A percentile compares a stretch with the other conserved stretches of the same genome.
phyloP scores from a whole-genome alignment of 1,284 basidiomycete species.

The Tilletia indica region DNA sequence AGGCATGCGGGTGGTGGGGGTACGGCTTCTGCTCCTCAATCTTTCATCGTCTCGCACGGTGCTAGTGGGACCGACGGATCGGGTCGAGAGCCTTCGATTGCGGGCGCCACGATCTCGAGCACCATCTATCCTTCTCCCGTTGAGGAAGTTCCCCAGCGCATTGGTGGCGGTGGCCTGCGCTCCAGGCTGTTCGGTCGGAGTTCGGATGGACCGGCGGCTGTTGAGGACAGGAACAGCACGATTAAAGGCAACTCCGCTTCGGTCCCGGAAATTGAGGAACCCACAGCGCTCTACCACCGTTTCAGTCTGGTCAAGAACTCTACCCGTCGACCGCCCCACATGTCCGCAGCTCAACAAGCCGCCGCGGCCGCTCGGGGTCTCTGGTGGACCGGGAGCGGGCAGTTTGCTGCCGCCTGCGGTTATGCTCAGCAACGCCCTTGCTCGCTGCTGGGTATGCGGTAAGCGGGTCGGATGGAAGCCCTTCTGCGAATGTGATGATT shows the following conservation, averaged over 20 bases:
- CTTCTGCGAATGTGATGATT: slow-evolving; percentile 53
- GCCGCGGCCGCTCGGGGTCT: slow-evolving; percentile 27
- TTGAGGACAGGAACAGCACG: not conserved
- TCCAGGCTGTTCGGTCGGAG: not conserved
- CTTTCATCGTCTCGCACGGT: too few species aligned
- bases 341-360: slow-evolving; percentile 21
- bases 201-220: not conserved
- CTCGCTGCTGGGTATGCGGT: slow-evolving; percentile 48
- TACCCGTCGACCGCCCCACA: slow-evolving; percentile 32
- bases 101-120: too few species aligned
- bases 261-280: slow-evolving; percentile 13
- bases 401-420: slow-evolving; percentile 44
- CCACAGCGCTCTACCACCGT: slow-evolving; percentile 39
- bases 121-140: too few species aligned
- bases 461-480: slow-evolving; percentile 49
- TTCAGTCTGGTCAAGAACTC: slow-evolving; percentile 53
- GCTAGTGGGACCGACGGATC: too few species aligned
- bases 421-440: slow-evolving; percentile 48
- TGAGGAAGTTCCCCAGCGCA: too few species aligned
- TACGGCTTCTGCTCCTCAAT: slow-evolving; percentile 8
- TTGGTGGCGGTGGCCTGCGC: not conserved
- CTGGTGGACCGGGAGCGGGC: slow-evolving; percentile 26
- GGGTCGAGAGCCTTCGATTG: too few species aligned
- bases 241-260: not conserved
- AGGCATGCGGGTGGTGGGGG: not conserved